Percentiles rank a stretch among this genome's conserved stretches.
phyloP scores from a whole-genome alignment of 805 yeast genomes.

The Starmerella bacillaris region DNA sequence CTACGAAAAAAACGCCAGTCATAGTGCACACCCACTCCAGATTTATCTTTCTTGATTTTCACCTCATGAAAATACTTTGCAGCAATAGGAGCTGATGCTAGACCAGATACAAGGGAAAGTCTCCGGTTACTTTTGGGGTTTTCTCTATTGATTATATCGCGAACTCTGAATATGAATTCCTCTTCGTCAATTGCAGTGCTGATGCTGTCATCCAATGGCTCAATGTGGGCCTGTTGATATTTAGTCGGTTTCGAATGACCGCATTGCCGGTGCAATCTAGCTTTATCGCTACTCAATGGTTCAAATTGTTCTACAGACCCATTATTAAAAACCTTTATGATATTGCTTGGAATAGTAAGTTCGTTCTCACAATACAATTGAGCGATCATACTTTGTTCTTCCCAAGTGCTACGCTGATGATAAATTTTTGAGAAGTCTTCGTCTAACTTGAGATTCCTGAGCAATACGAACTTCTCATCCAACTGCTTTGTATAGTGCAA shows the following conservation, averaged over 20 bases:
- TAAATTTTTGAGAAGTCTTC: conserved; percentile 7
- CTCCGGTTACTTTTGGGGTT: not conserved
- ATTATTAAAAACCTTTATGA: conserved; percentile 5
- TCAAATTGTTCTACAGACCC: conserved; percentile 3
- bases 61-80: conserved; percentile 13
- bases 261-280: conserved; percentile 10
- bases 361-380: conserved; percentile 10
- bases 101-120: not conserved
- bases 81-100: not conserved
- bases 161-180: not conserved
- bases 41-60: conserved; percentile 7
- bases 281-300: conserved; percentile 1
- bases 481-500: conserved; percentile 7
- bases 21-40: conserved; percentile 26
- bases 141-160: not conserved
- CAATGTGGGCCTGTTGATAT: conserved; percentile 1
- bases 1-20: conserved; percentile 52
- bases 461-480: conserved; percentile 10
- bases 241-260: conserved; percentile 7
- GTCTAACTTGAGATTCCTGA: conserved; percentile 1
- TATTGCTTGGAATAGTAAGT: conserved; percentile 12
- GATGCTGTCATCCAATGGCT: conserved; percentile 4
- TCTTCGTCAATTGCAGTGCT: not conserved
- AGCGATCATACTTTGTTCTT: conserved; percentile 14
- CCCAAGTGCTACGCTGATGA: conserved; percentile 4